A percentile compares a stretch with the other conserved stretches of the same genome.
Evolutionary conservation across 192 early-diverging fungal genomes (phyloP).

Genomic region (Piromyces finnis): DNA sequence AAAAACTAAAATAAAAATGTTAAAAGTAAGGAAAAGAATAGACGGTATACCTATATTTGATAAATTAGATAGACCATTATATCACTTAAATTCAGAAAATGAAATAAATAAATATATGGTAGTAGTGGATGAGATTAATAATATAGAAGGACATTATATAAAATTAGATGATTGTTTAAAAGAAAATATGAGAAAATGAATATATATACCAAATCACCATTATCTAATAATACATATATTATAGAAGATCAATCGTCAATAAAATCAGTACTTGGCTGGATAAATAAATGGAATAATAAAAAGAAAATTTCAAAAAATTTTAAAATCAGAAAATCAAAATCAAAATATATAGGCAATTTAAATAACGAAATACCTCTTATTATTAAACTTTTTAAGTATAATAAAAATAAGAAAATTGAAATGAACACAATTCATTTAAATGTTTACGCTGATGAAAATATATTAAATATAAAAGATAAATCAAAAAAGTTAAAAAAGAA

Average conservation of each 20-base stretch:
- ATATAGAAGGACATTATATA: background rate
- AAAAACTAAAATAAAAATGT: background rate
- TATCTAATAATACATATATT: background rate
- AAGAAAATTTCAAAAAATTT: background rate
- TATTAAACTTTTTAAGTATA: background rate
- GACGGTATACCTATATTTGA: background rate
- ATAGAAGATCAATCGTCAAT: background rate
- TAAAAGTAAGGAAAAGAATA: background rate
- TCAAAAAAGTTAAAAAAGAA: background rate
- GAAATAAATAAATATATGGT: background rate
- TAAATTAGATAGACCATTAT: background rate
- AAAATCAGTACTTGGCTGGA: background rate
- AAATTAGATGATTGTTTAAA: background rate
- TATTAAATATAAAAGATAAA: background rate
- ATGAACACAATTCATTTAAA: background rate
- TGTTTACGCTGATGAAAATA: background rate
- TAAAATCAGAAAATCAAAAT: background rate
- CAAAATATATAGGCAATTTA: background rate
- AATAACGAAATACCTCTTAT: background rate
- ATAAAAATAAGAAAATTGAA: background rate
- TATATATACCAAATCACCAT: background rate
- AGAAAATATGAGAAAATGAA: background rate
- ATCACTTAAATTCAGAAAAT: background rate
- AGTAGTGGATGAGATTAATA: background rate
- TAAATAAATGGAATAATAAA: background rate